A percentile compares a stretch with the other conserved stretches of the same genome.
These are phyloP conservation scores for Pseudocercospora crystallina DNA, from an alignment of 2,329 filamentous ascomycete genomes.

Conservation along the genomic window DNA sequence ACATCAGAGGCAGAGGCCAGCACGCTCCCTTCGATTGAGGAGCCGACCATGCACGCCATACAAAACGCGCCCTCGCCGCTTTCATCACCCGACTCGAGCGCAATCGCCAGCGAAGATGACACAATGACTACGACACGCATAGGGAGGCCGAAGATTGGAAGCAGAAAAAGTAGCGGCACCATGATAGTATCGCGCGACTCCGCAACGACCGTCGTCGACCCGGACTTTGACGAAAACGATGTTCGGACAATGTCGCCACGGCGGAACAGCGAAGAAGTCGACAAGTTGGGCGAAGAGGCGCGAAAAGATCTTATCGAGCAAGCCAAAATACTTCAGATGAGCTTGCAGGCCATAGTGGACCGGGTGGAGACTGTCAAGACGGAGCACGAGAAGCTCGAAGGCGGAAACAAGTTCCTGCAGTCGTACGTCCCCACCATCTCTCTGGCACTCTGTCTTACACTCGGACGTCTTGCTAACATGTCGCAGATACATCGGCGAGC, in stretches of 20 bases:
- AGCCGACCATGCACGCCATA: slow-evolving; percentile 18
- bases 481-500: slow-evolving; percentile 90
- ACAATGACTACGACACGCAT: slow-evolving; percentile 20
- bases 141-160: slow-evolving; percentile 65
- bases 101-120: slow-evolving; percentile 35
- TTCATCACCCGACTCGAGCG: slow-evolving; percentile 30
- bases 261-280: slow-evolving; percentile 84
- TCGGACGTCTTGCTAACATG: slow-evolving; percentile 15
- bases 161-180: slow-evolving; percentile 74
- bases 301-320: slow-evolving; percentile 68
- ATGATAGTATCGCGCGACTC: slow-evolving; percentile 69
- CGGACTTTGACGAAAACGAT: slow-evolving; percentile 73
- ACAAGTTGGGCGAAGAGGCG: slow-evolving; percentile 81
- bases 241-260: slow-evolving; percentile 93
- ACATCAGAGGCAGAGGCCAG: slow-evolving; percentile 21
- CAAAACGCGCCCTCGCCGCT: slow-evolving; percentile 18
- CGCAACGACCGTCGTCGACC: slow-evolving; percentile 62
- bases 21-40: slow-evolving; percentile 25
- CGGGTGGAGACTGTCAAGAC: slow-evolving; percentile 91
- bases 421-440: slow-evolving; percentile 41
- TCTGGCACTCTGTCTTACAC: neutral
- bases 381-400: slow-evolving; percentile 95
- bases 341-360: slow-evolving; percentile 83
- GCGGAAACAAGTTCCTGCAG: slow-evolving; percentile 93
- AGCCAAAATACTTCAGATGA: slow-evolving; percentile 84